A percentile compares a stretch with the other conserved stretches of the same genome.
Conservation (phyloP, 1,139 yeast genomes). For the Geotrichum klebahnii region DNA sequence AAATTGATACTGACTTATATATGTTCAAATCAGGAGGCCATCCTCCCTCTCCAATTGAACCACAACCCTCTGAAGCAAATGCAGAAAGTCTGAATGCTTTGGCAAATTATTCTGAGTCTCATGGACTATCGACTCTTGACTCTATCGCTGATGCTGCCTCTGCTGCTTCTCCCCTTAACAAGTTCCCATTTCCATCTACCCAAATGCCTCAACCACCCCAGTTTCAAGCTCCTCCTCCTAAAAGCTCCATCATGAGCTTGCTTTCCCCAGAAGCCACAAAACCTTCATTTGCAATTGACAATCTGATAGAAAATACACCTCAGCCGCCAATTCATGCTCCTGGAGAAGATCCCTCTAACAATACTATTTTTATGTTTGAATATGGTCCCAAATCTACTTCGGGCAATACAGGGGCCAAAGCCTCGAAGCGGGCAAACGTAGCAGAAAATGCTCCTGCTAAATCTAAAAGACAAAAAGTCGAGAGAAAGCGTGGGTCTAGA, state of each 20-base stretch:
- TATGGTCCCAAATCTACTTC: neutral
- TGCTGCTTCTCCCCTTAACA: constrained; percentile 1
- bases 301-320: neutral
- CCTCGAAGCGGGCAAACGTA: neutral
- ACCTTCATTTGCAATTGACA: constrained; percentile 8
- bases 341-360: neutral
- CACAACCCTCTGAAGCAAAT: constrained; percentile 6
- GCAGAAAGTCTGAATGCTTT: neutral
- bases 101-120: neutral
- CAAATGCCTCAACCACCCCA: constrained; percentile 3
- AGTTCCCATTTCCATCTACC: neutral
- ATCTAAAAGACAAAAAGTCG: constrained; percentile 4
- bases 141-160: constrained; percentile 10
- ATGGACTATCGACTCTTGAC: neutral
- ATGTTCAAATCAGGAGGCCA: constrained; percentile 8
- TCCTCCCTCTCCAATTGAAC: neutral
- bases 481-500: neutral
- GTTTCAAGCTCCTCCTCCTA: neutral
- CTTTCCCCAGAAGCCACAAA: constrained; percentile 3
- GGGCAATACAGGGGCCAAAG: neutral
- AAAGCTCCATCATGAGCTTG: constrained; percentile 2
- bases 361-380: constrained; percentile 2
- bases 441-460: neutral
- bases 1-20: constrained; percentile 10
- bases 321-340: neutral